phyloP scores from a whole-genome alignment of 225 moss, liverwort and hornwort genomes.

The Neckera pumila region DNA sequence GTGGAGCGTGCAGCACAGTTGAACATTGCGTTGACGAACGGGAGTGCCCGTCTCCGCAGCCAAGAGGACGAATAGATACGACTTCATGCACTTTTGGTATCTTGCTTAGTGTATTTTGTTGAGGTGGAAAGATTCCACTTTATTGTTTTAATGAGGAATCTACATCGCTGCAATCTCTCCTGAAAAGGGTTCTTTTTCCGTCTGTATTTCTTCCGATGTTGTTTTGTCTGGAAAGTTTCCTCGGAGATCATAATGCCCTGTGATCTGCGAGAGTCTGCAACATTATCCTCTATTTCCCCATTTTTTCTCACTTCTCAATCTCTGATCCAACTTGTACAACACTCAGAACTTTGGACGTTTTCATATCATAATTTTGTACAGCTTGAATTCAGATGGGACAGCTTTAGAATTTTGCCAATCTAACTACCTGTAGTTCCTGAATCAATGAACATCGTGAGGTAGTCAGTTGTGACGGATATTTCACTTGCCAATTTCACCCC shows the following conservation, averaged over 20 bases:
- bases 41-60: slow-evolving; percentile 74
- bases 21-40: slow-evolving; percentile 78
- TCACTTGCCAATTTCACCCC: neutral
- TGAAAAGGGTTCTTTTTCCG: neutral
- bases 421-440: neutral
- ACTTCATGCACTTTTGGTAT: neutral
- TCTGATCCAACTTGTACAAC: neutral
- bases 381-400: neutral
- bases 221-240: neutral
- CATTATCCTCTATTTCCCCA: neutral
- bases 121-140: neutral
- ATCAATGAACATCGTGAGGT: neutral
- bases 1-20: slow-evolving; percentile 78
- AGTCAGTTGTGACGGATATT: neutral
- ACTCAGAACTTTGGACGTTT: neutral
- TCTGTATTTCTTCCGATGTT: neutral
- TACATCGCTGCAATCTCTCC: neutral
- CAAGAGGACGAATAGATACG: slow-evolving; percentile 81
- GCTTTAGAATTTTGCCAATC: neutral
- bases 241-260: neutral
- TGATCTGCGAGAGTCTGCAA: neutral
- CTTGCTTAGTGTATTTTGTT: neutral
- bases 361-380: neutral
- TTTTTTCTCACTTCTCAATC: neutral
- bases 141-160: neutral